Evolutionary conservation across 306 rosid genomes (phyloP).

Genomic region (Morella rubra): DNA sequence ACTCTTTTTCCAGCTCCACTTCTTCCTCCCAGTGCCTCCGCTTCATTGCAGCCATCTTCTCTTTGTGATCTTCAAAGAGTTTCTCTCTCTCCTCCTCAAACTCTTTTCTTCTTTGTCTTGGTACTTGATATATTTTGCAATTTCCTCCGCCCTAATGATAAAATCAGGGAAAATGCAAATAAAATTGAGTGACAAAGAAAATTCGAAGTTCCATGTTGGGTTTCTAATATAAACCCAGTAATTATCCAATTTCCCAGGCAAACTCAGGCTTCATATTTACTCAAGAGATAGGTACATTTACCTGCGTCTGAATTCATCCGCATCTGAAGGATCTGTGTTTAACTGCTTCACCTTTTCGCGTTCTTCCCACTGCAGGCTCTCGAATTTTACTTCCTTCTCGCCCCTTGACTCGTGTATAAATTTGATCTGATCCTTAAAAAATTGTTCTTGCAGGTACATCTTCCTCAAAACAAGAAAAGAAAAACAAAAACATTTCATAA

Average conservation of each 20-base stretch:
- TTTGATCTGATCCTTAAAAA: constrained; percentile 58
- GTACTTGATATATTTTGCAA: constrained; percentile 49
- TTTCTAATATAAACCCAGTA: not conserved
- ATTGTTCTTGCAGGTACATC: constrained; percentile 74
- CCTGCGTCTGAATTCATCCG: constrained; percentile 51
- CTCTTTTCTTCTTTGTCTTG: constrained; percentile 63
- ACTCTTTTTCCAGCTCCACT: constrained; percentile 52
- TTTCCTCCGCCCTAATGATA: constrained; percentile 45
- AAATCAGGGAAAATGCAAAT: constrained; percentile 13
- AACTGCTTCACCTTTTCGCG: constrained; percentile 69
- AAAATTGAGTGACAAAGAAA: not conserved
- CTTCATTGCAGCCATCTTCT: constrained; percentile 45
- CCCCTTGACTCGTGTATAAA: constrained; percentile 49
- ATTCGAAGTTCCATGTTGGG: not conserved
- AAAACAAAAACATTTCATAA: not conserved
- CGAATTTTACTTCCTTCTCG: constrained; percentile 66
- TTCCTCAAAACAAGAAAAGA: constrained; percentile 19
- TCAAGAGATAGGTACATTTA: constrained; percentile 22
- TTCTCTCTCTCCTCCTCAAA: constrained; percentile 55
- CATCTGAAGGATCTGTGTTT: constrained; percentile 34
- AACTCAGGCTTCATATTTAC: constrained; percentile 1
- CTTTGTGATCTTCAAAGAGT: constrained; percentile 43
- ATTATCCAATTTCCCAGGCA: not conserved
- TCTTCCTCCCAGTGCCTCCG: constrained; percentile 64
- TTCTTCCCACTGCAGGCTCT: constrained; percentile 73